Base-by-base conservation (phyloP, 192 early-diverging fungal genomes). In the Linnemannia hyalina region DNA sequence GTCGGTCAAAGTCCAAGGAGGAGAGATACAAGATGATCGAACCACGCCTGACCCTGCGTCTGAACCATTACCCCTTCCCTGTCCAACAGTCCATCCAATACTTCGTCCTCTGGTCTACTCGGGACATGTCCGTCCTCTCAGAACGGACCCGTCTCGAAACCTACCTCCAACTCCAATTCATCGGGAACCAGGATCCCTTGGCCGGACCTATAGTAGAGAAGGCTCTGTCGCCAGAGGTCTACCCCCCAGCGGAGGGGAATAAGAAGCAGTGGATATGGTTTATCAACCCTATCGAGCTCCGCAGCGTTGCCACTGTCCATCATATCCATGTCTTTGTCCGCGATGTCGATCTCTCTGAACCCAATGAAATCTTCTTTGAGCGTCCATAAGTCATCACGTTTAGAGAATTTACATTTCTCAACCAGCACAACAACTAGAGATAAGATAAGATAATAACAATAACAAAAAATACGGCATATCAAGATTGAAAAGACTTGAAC, bases 301-400 rank as follows among this genome's bases (percentile, higher is more conserved):
- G 84, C 6, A 81, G 79, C 22, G 78, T 86, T 7, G 84, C 84
- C 1, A 78, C 78, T 0, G 79, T 86, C 0, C 79, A 86, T 42
- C 84, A 86, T 35, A 26, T 86, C 2, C 84, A 86, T 54, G 84
- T 86, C 2, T 86, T 86, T 72, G 84, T 86, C 26, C 78, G 83
- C 7, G 83, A 85, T 80, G 73, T 80, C 15, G 54, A 79, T 42
- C 1, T 40, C 13, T 69, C 26, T 40, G 22, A 73, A 46, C 29
- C 38, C 13, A 42, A 52, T 4, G 7, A 22, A n/a, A n/a, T 42
- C 16, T 68, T 75, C 26, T 29, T 65, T 13, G 60, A 65, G 60
- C 60, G 60, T 29, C 60, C n/a, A 32, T 65, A 65, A n/a, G 23
- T 0, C 44, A 16, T 22, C 18, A 0, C 49, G 22, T 52, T 52